Evolutionary conservation across 352 stramenopile genomes (phyloP), one percentile per base, ranked within the genome.

Genomic region (Phytophthora chlamydospora): DNA sequence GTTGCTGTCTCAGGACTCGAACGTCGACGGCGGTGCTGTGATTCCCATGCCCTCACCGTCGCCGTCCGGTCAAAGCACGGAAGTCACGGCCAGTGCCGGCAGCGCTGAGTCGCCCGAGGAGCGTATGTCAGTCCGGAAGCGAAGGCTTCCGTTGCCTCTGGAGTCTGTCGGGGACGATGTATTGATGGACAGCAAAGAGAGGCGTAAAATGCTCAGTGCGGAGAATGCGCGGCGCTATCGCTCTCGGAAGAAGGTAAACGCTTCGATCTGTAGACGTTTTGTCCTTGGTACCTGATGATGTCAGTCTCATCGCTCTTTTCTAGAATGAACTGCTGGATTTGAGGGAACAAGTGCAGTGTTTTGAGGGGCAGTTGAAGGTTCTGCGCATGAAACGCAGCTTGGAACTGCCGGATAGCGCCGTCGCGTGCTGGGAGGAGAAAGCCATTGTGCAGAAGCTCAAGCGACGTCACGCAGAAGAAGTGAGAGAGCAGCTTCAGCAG

Each of bases 181-280:
- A 6, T 9, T 46, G 34, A 16, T 52, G 5, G 46, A 58, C 27
- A 58, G 66, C 31, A 68, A 76, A 14, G 62, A 68, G 13, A 70
- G 62, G 41, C 71, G 72, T 6, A 60, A 59, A 31, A 53, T 58
- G 12, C 71, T 77, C 19, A 54, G 73, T 13, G 72, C 72, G 0
- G 74, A 75, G 46, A 84, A 76, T 27, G 68, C 72, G 36, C 68
- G 72, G 1, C 58, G 43, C 6, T 76, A 81, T 71, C 75, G 72
- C 39, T 77, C 52, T 33, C 66, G 72, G 24, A 81, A 81, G 62
- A 84, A 84, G 56, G 60, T 71, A 51, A 6, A 17, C 2, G 3
- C 4, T 13, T 42, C 9, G 14, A n/a, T n/a, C n/a, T n/a, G n/a
- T n/a, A n/a, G n/a, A n/a, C n/a, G n/a, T n/a, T n/a, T n/a, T n/a